Evolutionary conservation across 768 basidiomycete genomes (phyloP), one percentile per base, ranked within the genome.

Genomic region (Russula lepida): DNA sequence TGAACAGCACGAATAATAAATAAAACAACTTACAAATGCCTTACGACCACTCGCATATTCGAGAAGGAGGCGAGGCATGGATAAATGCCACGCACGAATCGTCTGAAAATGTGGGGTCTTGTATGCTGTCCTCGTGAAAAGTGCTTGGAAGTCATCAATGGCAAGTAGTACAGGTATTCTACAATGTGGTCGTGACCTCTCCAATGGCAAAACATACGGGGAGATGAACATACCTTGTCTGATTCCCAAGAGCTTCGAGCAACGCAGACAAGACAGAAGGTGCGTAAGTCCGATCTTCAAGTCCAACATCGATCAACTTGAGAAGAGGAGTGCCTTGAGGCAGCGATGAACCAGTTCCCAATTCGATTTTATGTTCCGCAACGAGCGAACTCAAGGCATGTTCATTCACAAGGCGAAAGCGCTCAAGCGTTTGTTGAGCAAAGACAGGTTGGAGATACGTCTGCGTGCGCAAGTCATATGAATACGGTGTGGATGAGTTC

Each of bases 111-210:
- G 83, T 13, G 88, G 88, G 59, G 90, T 85, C 27, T 84, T 81
- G 73, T 95, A 95, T 28, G 87, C 82, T 47, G 73, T 75, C 49
- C 76, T 74, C 69, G 81, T 76, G 68, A 89, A 92, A 27, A 97
- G 72, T 0, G 90, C 79, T 71, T 95, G 94, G 71, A 91, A 84
- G 67, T 95, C 93, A 65, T 97, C 94, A 1, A 95, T 77, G 0
- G 92, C 93, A 32, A 95, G 74, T 6, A 97, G 70, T 2, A 95
- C 87, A 0, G 92, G 92, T 67, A 78, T 75, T 47, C 91, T 93
- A 60, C 11, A 56, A 23, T 53, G 53, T 32, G 49, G 41, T 23
- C 17, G 43, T 28, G 56, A 56, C n/a, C 27, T 15, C 41, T 33
- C 9, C 30, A 43, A 43, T 30, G 44, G 43, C 15, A 17, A 48